Base-by-base conservation (phyloP, 257 asterid species). In the Jasminum sambac region DNA sequence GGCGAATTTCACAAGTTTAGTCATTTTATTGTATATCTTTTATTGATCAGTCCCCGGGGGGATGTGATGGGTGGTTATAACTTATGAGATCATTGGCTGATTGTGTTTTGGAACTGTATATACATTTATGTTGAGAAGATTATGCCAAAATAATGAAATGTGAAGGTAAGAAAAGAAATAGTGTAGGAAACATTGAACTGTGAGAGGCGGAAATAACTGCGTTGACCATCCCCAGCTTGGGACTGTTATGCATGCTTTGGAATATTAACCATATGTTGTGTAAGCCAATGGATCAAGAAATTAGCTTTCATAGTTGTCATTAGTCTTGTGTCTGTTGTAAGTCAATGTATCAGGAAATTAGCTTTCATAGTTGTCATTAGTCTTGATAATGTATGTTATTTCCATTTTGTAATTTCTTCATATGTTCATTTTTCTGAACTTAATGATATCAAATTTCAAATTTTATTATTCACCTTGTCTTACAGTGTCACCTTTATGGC, bases 401-500 rank as follows among this genome's bases (percentile, higher is more conserved):
- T 0, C n/a, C 12, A 43, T 11, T 43, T 43, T 43, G 50, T 43
- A 43, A 43, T 43, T 43, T 43, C 50, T 43, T 43, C 50, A 43
- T 43, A 43, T 43, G 50, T 43, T 43, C 50, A 13, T 43, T 13
- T 55, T 55, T 26, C 36, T 21, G 11, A 25, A 55, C 62, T 55
- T 55, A 34, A 55, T 23, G n/a, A 23, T 23, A 21, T 55, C 36
- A 11, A 55, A 55, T 14, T 23, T 19, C 62, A 55, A 11, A 19
- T 19, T 11, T 19, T 21, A 10, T 4, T 5, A 11, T 55, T 55
- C 36, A 55, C n/a, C 13, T 21, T 17, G 11, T 21, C 62, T 55
- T 74, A 12, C 52, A 26, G 60, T 71, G 12, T 62, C 72, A 38
- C 42, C 42, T 2, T 78, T 66, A 55, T 76, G 74, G 58, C 92